Conservation (phyloP, 2,329 filamentous ascomycete genomes). For the Atkinsonella hypoxylon region DNA sequence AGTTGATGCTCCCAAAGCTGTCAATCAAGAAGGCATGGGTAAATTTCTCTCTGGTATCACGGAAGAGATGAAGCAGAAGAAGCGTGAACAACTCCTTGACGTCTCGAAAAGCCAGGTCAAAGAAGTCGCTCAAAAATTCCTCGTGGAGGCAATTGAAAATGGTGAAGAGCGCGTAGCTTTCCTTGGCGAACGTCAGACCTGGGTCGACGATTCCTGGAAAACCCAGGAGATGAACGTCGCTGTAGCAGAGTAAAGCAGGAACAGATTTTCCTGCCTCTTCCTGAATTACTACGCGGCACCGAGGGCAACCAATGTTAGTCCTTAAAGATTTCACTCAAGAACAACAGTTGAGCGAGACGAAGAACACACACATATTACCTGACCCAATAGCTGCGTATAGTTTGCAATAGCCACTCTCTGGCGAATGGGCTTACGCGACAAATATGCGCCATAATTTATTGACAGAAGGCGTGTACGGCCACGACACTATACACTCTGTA, state of each 20-base stretch:
- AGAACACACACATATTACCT: background rate
- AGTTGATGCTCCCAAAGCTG: constrained; percentile 77
- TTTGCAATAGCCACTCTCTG: background rate
- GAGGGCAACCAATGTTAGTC: too few species aligned
- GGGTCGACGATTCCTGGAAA: constrained; percentile 64
- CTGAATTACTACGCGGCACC: background rate
- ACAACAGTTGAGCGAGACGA: background rate
- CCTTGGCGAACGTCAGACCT: constrained; percentile 72
- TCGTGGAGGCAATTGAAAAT: constrained; percentile 54
- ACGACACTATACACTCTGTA: background rate
- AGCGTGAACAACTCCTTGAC: constrained; percentile 75
- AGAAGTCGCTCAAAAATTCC: constrained; percentile 67
- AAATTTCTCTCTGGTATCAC: constrained; percentile 77
- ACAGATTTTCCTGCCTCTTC: background rate
- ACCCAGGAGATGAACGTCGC: constrained; percentile 60
- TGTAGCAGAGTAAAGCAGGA: background rate
- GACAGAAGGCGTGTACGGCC: background rate
- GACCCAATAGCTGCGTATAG: background rate
- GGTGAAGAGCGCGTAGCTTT: constrained; percentile 55
- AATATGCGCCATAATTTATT: background rate
- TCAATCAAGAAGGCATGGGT: constrained; percentile 78
- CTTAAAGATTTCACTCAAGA: too few species aligned
- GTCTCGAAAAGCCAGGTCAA: constrained; percentile 72
- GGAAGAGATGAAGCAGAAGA: constrained; percentile 76
- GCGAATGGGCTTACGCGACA: too few species aligned